These are phyloP conservation scores for Picea engelmannii DNA, from an alignment of 83 land plant species.

Conservation along the genomic window DNA sequence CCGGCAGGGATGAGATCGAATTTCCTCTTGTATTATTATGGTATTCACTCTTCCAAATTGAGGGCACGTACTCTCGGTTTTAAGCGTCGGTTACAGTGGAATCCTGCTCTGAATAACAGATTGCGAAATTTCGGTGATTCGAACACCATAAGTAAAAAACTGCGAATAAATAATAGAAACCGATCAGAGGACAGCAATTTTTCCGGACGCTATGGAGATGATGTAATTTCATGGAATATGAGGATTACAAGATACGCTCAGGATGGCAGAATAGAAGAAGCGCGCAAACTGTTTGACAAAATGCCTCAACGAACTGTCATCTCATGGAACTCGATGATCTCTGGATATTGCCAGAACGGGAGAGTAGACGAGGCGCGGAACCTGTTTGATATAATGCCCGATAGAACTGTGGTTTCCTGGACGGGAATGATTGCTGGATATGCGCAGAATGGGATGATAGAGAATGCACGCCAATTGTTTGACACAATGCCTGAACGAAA, in stretches of 20 bases:
- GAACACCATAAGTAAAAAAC: no score
- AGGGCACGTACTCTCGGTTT: no score
- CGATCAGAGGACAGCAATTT: no score
- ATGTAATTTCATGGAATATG: conserved; percentile 37
- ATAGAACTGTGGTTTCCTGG: conserved; percentile 29
- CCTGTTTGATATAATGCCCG: conserved; percentile 32
- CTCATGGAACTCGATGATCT: conserved; percentile 28
- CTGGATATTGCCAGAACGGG: conserved; percentile 7
- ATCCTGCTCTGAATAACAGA: no score
- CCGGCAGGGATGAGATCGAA: no score
- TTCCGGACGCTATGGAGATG: not conserved
- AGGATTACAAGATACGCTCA: conserved; percentile 41
- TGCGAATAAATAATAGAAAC: no score
- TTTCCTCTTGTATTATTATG: no score
- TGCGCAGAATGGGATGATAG: conserved; percentile 16
- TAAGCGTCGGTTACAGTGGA: no score
- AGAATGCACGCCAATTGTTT: conserved; percentile 24
- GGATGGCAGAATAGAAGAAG: conserved; percentile 24
- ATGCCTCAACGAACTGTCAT: conserved; percentile 32
- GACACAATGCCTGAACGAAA: no score
- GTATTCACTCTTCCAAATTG: no score
- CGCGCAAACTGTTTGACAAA: conserved; percentile 28
- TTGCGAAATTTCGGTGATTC: no score
- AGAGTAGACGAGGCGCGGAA: conserved; percentile 22
- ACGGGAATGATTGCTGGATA: conserved; percentile 36